Base-by-base conservation (phyloP, 2,329 filamentous ascomycete species). In the Pseudogymnoascus sp. region DNA sequence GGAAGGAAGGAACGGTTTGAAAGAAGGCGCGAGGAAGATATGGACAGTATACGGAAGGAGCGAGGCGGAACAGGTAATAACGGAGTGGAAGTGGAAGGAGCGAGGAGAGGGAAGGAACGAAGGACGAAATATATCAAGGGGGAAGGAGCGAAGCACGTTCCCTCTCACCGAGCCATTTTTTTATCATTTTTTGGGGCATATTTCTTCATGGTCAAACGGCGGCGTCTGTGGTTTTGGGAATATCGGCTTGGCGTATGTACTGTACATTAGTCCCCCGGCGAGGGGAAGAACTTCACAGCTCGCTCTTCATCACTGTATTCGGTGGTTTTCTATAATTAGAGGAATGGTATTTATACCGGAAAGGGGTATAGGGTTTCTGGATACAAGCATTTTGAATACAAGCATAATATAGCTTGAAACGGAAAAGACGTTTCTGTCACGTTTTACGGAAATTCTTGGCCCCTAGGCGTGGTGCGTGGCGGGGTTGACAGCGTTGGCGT, bases 261-360 rank as follows among this genome's bases (percentile, higher is more conserved):
- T 42, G 42, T 48, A 48, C 29, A 48, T n/a, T 48, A 48, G 42
- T 48, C 42, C 42, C 42, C 42, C 42, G 25, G 25, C 42, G 42
- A 48, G 42, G 42, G 42, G 25, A 8, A 48, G 42, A 48, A 48
- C 42, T 48, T 48, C 42, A 48, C 42, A 48, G 42, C 42, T 48
- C 42, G 42, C 42, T 48, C 42, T 48, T 27, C 3, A 29, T 48
- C 25, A 48, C 27, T 21, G 87, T 18, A 83, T 86, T 78, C 91
- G 60, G 88, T 87, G 33, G 76, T 92, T 58, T 87, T 87, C 18
- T 73, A 77, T 29, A 29, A 48, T 10, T 42, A 10, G 39, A 13
- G 18, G 15, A 18, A 29, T 48, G 40, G 40, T 29, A 15, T 48
- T 5, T n/a, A 3, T 48, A 9, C 42, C 7, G 25, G 18, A 6